phyloP scores from a whole-genome alignment of 169 alveolate genomes.

The Plasmodium blacklocki region DNA sequence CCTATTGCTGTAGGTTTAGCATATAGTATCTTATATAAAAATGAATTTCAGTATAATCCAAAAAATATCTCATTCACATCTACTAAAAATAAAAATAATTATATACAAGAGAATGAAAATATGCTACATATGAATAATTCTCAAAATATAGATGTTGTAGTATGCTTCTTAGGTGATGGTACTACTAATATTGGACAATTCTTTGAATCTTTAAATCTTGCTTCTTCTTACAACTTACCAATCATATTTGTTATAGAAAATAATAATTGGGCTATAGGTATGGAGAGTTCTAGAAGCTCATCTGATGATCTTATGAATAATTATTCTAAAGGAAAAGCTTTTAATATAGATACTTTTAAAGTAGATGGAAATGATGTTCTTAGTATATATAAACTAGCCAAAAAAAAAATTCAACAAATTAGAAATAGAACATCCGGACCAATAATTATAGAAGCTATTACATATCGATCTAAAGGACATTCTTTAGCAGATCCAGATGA shows the following conservation, averaged over 20 bases:
- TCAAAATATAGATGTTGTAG: conserved; percentile 80
- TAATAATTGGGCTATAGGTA: conserved; percentile 88
- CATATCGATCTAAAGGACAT: conserved; percentile 84
- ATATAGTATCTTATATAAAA: conserved; percentile 77
- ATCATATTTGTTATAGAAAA: conserved; percentile 90
- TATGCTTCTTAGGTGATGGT: conserved; percentile 93
- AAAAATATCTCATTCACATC: neutral
- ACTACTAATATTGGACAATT: conserved; percentile 92
- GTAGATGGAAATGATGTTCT: conserved; percentile 86
- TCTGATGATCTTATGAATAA: conserved; percentile 69
- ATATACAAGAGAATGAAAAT: neutral
- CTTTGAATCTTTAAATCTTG: conserved; percentile 91
- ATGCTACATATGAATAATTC: neutral
- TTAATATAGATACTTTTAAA: conserved; percentile 80
- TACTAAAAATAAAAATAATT: neutral
- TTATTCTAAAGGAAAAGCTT: conserved; percentile 78
- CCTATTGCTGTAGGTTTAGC: conserved; percentile 85
- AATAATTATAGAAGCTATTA: conserved; percentile 83
- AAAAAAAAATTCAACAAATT: conserved; percentile 79
- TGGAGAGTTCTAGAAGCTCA: conserved; percentile 83
- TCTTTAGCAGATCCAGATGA: conserved; percentile 86
- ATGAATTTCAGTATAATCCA: conserved; percentile 25
- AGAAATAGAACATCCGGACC: conserved; percentile 83
- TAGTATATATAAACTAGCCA: conserved; percentile 77
- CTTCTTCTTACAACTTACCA: conserved; percentile 91